Percentiles rank a stretch among this genome's conserved stretches.
These are phyloP conservation scores for Maudiozyma barnettii DNA, from an alignment of 805 yeast genomes.

Conservation along the genomic window DNA sequence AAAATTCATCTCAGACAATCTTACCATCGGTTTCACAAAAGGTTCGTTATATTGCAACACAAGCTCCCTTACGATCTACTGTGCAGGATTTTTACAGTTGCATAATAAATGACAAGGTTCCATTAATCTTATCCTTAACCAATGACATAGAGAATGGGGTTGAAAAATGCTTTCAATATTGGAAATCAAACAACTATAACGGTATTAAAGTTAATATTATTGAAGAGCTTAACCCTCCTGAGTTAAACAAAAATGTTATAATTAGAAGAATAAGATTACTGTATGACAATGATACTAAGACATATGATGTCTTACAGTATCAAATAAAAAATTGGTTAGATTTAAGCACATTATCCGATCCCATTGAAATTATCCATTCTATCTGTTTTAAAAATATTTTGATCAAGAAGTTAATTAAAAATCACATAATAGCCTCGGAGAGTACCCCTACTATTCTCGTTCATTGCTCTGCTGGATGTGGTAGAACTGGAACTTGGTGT, in stretches of 20 bases:
- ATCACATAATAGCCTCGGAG: slow-evolving; percentile 10
- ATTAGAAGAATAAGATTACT: slow-evolving; percentile 34
- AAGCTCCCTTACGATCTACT: slow-evolving; percentile 75
- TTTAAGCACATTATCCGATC: slow-evolving; percentile 51
- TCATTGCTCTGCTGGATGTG: slow-evolving; percentile 97
- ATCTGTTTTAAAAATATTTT: slow-evolving; percentile 40
- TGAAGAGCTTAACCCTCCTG: slow-evolving; percentile 12
- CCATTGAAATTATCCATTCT: slow-evolving; percentile 47
- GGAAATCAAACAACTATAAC: slow-evolving; percentile 53
- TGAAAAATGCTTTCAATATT: slow-evolving; percentile 74
- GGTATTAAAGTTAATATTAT: slow-evolving; percentile 21
- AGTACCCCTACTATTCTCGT: slow-evolving; percentile 51
- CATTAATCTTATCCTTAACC: slow-evolving; percentile 66
- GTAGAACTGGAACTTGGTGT: slow-evolving; percentile 86
- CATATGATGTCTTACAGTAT: slow-evolving; percentile 55
- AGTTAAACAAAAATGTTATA: slow-evolving; percentile 6
- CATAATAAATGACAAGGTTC: slow-evolving; percentile 51
- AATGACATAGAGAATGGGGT: slow-evolving; percentile 66
- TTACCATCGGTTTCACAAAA: slow-evolving; percentile 19
- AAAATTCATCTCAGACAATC: not conserved
- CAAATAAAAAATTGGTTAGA: slow-evolving; percentile 81
- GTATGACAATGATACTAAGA: slow-evolving; percentile 21
- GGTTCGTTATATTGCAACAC: slow-evolving; percentile 67
- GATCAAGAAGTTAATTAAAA: slow-evolving; percentile 19
- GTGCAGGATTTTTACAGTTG: slow-evolving; percentile 80